Percentiles rank a stretch among this genome's conserved stretches.
Conservation (phyloP, 768 basidiomycete species). For the Tephrocybe sp. region DNA sequence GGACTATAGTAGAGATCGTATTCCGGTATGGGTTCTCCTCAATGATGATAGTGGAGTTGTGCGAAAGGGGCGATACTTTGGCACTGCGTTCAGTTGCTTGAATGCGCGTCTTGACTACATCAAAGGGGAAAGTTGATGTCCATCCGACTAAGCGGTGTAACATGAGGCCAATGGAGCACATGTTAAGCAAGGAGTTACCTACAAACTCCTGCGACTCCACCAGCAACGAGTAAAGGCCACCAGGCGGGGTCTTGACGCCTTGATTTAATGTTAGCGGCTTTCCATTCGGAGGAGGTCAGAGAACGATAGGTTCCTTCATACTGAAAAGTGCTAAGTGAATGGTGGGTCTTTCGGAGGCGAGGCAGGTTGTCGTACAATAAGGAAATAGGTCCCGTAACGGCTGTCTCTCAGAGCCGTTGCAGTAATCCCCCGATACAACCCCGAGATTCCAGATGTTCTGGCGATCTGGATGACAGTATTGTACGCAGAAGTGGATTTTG, state of each 20-base stretch:
- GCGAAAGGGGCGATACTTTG: too few relatives aligned
- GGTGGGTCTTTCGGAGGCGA: not conserved
- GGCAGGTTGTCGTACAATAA: slow-evolving; percentile 47
- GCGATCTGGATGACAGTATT: slow-evolving; percentile 58
- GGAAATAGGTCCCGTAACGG: slow-evolving; percentile 87
- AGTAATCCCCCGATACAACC: slow-evolving; percentile 75
- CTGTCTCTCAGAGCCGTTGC: slow-evolving; percentile 76
- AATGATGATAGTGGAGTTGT: too few relatives aligned
- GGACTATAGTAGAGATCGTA: slow-evolving; percentile 53
- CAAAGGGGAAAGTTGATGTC: slow-evolving; percentile 82
- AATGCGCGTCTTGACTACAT: slow-evolving; percentile 88
- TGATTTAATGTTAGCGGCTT: too few relatives aligned
- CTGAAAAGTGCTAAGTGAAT: slow-evolving; percentile 24
- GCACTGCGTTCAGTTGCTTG: slow-evolving; percentile 49
- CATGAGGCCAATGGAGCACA: not conserved
- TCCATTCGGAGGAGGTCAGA: slow-evolving; percentile 24
- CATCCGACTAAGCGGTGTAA: slow-evolving; percentile 69
- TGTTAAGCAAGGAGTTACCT: slow-evolving; percentile 1
- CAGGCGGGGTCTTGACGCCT: slow-evolving; percentile 45
- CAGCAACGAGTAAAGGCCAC: slow-evolving; percentile 67
- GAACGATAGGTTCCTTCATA: slow-evolving; percentile 66
- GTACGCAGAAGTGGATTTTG: slow-evolving; percentile 46
- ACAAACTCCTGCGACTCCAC: slow-evolving; percentile 73
- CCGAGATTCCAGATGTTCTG: slow-evolving; percentile 54
- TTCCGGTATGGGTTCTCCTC: slow-evolving; percentile 54